These are phyloP conservation scores for Amaranthus palmeri DNA, from an alignment of 148 eudicot genomes.

Conservation along the genomic window DNA sequence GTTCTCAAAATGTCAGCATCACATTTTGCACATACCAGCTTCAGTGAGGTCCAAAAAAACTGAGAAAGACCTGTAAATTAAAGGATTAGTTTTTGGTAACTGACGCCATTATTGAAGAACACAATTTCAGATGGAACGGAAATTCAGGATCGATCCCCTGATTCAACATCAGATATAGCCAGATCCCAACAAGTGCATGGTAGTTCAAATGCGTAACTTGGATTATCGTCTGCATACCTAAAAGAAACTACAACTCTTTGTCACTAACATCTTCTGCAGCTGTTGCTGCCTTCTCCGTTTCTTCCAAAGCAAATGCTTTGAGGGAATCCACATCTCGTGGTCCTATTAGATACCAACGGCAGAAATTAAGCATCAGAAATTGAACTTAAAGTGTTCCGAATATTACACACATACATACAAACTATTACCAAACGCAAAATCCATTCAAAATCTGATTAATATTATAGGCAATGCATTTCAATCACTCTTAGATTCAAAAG, in stretches of 20 bases:
- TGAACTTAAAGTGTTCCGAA: background rate
- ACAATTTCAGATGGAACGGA: background rate
- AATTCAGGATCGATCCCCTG: background rate
- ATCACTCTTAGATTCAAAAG: no score
- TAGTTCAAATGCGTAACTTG: background rate
- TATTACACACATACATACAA: background rate
- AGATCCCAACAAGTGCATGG: background rate
- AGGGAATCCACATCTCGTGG: slow-evolving; percentile 64
- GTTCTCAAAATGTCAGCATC: background rate
- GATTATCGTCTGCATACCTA: slow-evolving; percentile 14
- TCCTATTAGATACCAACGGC: slow-evolving; percentile 28
- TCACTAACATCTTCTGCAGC: slow-evolving; percentile 39
- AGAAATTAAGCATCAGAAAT: slow-evolving; percentile 11
- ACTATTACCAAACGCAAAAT: background rate
- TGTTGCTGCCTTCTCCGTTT: slow-evolving; percentile 66
- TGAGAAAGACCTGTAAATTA: background rate
- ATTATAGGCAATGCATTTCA: no score
- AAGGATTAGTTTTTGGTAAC: background rate
- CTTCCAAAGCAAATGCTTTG: slow-evolving; percentile 61
- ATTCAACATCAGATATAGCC: background rate
- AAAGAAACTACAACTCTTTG: slow-evolving; percentile 37
- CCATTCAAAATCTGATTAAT: background rate
- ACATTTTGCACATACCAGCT: background rate
- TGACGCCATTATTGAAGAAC: background rate
- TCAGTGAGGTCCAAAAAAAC: slow-evolving; percentile 16